Percentiles rank a stretch among this genome's conserved stretches.
These are phyloP conservation scores for Boletus bicolor DNA, from an alignment of 768 basidiomycete genomes.

Conservation along the genomic window DNA sequence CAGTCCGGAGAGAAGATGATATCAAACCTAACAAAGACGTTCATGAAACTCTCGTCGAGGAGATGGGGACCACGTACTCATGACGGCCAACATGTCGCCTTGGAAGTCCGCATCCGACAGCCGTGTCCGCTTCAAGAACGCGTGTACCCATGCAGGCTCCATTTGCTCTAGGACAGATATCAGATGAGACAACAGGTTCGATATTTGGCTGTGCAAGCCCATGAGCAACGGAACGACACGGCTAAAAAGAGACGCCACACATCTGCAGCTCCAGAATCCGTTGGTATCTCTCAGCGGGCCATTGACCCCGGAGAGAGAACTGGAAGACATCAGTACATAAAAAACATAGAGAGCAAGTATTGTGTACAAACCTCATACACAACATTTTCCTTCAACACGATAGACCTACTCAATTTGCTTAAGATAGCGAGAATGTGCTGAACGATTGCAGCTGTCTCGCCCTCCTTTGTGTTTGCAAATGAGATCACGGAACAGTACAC, in stretches of 20 bases:
- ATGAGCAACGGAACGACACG: background rate
- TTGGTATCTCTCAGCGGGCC: conserved; percentile 79
- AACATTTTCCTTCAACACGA: conserved; percentile 53
- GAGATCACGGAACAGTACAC: conserved; percentile 77
- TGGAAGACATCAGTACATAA: conserved; percentile 26
- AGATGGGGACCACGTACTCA: conserved; percentile 45
- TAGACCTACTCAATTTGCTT: conserved; percentile 64
- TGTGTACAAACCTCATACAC: conserved; percentile 55
- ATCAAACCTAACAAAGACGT: conserved; percentile 54
- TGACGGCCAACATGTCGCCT: conserved; percentile 80
- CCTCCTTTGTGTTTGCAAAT: conserved; percentile 55
- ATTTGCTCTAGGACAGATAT: conserved; percentile 70
- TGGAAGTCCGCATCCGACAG: conserved; percentile 79
- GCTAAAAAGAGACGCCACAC: conserved; percentile 36
- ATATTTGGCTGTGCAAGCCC: conserved; percentile 51
- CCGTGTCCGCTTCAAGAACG: conserved; percentile 70
- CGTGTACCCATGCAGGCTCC: conserved; percentile 73
- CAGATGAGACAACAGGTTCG: conserved; percentile 68
- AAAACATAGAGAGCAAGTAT: background rate
- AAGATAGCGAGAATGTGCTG: conserved; percentile 71
- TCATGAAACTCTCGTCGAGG: background rate
- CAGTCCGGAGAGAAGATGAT: conserved; percentile 70
- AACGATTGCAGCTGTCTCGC: conserved; percentile 53
- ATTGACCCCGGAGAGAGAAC: conserved; percentile 73
- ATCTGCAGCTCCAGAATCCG: conserved; percentile 63